Evolutionary conservation across 352 stramenopile species (phyloP).

Genomic region (Elongisporangium senticosum): DNA sequence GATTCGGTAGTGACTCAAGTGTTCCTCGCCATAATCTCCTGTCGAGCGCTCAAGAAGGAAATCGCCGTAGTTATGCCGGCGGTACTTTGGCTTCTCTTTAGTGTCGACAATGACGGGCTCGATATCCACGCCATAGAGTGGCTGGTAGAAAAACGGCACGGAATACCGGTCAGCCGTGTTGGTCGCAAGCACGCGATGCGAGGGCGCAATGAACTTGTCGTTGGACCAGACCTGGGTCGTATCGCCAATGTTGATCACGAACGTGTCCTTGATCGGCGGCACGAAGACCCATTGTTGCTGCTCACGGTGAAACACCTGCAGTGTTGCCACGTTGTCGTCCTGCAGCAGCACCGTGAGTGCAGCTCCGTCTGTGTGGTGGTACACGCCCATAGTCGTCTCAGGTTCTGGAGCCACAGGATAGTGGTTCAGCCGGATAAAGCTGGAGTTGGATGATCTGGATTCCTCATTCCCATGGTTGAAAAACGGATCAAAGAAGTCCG

Average conservation of each 20-base stretch:
- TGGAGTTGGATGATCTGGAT: slow-evolving; percentile 2
- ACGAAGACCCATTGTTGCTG: slow-evolving; percentile 32
- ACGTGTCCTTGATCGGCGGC: slow-evolving; percentile 25
- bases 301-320: slow-evolving; percentile 39
- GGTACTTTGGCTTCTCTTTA: slow-evolving; percentile 3
- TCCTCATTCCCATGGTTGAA: slow-evolving; percentile 8
- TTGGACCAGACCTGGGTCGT: slow-evolving; percentile 52
- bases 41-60: not conserved
- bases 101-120: slow-evolving; percentile 22
- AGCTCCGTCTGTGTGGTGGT: slow-evolving; percentile 38
- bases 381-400: slow-evolving; percentile 25
- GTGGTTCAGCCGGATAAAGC: slow-evolving; percentile 71
- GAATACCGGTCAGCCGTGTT: slow-evolving; percentile 22
- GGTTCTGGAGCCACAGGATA: slow-evolving; percentile 56
- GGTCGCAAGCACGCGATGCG: slow-evolving; percentile 37
- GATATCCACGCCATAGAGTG: slow-evolving; percentile 53
- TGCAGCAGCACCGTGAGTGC: slow-evolving; percentile 47
- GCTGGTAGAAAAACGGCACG: slow-evolving; percentile 29
- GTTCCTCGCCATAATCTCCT: not conserved
- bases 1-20: no score
- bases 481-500: slow-evolving; percentile 27
- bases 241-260: slow-evolving; percentile 61
- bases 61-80: not conserved
- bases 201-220: slow-evolving; percentile 33
- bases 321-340: slow-evolving; percentile 32